Percentiles rank a stretch among this genome's conserved stretches.
Evolutionary conservation across 371 early-diverging fungal genomes (phyloP).

Genomic region (Actinomucor elegans): DNA sequence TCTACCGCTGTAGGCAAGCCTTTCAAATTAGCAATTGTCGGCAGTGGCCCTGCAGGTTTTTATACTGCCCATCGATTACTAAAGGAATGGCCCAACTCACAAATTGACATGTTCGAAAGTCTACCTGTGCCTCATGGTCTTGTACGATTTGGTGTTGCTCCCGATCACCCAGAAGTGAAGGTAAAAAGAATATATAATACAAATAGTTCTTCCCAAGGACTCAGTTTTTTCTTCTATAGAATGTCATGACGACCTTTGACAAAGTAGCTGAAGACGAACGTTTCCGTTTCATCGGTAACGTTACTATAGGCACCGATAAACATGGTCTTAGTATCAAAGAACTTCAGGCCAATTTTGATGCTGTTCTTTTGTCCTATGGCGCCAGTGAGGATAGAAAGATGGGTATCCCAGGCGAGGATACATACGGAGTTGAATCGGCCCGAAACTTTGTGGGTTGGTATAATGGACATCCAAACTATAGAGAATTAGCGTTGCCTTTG

Average conservation of each 20-base stretch:
- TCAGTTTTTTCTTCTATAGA: slow-evolving; percentile 32
- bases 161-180: slow-evolving; percentile 98
- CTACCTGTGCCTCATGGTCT: slow-evolving; percentile 91
- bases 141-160: slow-evolving; percentile 97
- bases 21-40: slow-evolving; percentile 73
- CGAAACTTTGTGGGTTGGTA: slow-evolving; percentile 94
- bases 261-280: slow-evolving; percentile 69
- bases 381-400: slow-evolving; percentile 75
- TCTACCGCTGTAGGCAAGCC: slow-evolving; percentile 25
- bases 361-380: slow-evolving; percentile 87
- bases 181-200: slow-evolving; percentile 39
- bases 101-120: slow-evolving; percentile 87
- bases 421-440: slow-evolving; percentile 73
- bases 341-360: slow-evolving; percentile 71
- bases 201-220: background rate
- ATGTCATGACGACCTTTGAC: slow-evolving; percentile 86
- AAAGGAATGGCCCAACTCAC: slow-evolving; percentile 49
- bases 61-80: slow-evolving; percentile 88
- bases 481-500: slow-evolving; percentile 61
- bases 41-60: slow-evolving; percentile 92
- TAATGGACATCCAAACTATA: slow-evolving; percentile 82
- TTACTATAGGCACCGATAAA: slow-evolving; percentile 46
- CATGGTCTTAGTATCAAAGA: slow-evolving; percentile 53
- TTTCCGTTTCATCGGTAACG: slow-evolving; percentile 85
- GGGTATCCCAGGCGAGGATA: slow-evolving; percentile 68